Evolutionary conservation across 2,329 filamentous ascomycete genomes (phyloP).

Genomic region (Lachnellula willkommii): DNA sequence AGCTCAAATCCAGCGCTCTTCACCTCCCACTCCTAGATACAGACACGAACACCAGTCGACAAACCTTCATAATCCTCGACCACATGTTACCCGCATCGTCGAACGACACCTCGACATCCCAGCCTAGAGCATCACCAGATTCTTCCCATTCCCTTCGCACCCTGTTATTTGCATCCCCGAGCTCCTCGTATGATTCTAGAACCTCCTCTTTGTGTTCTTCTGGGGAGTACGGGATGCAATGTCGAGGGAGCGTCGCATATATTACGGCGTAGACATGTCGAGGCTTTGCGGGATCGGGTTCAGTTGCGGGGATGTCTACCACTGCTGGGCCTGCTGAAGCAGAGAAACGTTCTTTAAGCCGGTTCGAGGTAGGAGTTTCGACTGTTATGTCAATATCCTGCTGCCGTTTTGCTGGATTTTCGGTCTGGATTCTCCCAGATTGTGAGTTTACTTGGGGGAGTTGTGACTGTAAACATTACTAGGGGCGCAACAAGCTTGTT

Average conservation of each 20-base stretch:
- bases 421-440: too few relatives aligned
- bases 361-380: too few relatives aligned
- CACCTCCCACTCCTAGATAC: neutral
- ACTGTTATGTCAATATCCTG: too few relatives aligned
- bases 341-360: too few relatives aligned
- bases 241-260: neutral
- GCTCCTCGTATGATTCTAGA: neutral
- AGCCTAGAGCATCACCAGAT: neutral
- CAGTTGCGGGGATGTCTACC: too few relatives aligned
- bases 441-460: too few relatives aligned
- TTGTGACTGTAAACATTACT: too few relatives aligned
- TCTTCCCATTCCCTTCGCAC: neutral
- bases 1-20: neutral
- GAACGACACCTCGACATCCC: neutral
- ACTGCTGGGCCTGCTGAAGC: too few relatives aligned
- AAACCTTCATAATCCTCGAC: neutral
- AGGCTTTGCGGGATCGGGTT: neutral
- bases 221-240: neutral
- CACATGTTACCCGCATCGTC: neutral
- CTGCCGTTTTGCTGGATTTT: too few relatives aligned
- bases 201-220: neutral
- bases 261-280: slow-evolving; percentile 1
- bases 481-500: too few relatives aligned
- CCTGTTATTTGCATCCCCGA: neutral
- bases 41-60: neutral